phyloP scores from a whole-genome alignment of 1,284 basidiomycete species.

The Mycena sp. region DNA sequence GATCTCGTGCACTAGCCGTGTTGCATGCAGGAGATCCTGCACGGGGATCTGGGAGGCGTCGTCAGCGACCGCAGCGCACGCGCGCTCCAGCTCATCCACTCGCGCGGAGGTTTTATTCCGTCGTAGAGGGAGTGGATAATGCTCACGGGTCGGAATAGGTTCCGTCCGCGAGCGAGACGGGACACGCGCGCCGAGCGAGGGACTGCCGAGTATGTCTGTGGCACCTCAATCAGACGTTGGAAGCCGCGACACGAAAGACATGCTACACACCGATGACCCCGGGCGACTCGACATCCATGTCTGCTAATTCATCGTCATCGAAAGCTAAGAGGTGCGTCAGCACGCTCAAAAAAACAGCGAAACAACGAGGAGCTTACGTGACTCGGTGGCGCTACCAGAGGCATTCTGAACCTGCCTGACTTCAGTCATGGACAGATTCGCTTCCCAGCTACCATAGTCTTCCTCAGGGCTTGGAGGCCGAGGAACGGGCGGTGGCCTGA shows the following conservation, averaged over 20 bases:
- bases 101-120: conserved; percentile 43
- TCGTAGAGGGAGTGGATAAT: conserved; percentile 32
- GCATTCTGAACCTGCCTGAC: conserved; percentile 28
- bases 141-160: conserved; percentile 18
- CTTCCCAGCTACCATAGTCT: conserved; percentile 48
- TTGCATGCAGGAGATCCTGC: conserved; percentile 49
- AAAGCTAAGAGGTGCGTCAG: conserved; percentile 2
- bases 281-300: not conserved
- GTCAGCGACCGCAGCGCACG: conserved; percentile 44
- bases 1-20: conserved; percentile 46
- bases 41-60: conserved; percentile 49
- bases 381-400: not conserved
- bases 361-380: not conserved
- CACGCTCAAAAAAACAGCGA: not conserved
- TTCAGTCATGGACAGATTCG: conserved; percentile 36
- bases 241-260: not conserved
- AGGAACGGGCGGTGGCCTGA: conserved; percentile 12
- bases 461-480: conserved; percentile 20
- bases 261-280: not conserved
- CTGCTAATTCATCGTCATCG: not conserved
- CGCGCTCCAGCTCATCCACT: conserved; percentile 45
- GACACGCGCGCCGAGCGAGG: not conserved
- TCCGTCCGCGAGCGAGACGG: conserved; percentile 11
- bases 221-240: not conserved
- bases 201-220: not conserved